Evolutionary conservation across 805 yeast genomes (phyloP).

Genomic region (Candida koratica): DNA sequence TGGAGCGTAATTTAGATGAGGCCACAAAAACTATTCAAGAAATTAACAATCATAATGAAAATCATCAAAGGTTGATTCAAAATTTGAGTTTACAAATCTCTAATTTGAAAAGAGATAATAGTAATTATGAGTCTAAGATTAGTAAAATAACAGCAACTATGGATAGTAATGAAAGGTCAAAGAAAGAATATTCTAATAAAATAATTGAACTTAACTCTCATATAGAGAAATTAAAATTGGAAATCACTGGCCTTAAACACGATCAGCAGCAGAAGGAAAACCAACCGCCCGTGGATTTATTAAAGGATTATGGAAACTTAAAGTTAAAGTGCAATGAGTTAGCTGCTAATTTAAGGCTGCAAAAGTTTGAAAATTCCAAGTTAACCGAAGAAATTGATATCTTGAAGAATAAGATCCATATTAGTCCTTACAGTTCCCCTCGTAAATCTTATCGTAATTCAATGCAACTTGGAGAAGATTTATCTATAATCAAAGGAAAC

Average conservation of each 20-base stretch:
- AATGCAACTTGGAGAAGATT: conserved; percentile 31
- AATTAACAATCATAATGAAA: conserved; percentile 2
- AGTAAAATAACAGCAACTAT: conserved; percentile 23
- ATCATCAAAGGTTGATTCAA: conserved; percentile 9
- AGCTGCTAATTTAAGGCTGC: conserved; percentile 46
- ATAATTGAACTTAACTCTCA: conserved; percentile 23
- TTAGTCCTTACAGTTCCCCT: conserved; percentile 22
- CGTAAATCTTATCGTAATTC: conserved; percentile 31
- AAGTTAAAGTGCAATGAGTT: conserved; percentile 52
- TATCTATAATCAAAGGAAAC: conserved; percentile 15
- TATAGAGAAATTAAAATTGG: conserved; percentile 19
- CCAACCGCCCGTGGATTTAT: conserved; percentile 27
- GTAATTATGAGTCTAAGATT: conserved; percentile 8
- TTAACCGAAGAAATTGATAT: conserved; percentile 55
- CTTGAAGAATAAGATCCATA: conserved; percentile 49
- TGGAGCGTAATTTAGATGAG: conserved; percentile 5
- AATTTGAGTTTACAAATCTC: conserved; percentile 9
- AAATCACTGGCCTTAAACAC: conserved; percentile 15
- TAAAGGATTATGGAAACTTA: conserved; percentile 45
- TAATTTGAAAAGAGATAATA: conserved; percentile 8
- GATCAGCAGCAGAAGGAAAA: conserved; percentile 34
- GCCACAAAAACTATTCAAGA: conserved; percentile 6
- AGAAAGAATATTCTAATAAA: conserved; percentile 25
- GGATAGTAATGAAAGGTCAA: conserved; percentile 19
- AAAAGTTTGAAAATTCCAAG: conserved; percentile 41